phyloP scores from a whole-genome alignment of 495 filamentous ascomycete species.

The Lasiosphaeriaceae sp. region DNA sequence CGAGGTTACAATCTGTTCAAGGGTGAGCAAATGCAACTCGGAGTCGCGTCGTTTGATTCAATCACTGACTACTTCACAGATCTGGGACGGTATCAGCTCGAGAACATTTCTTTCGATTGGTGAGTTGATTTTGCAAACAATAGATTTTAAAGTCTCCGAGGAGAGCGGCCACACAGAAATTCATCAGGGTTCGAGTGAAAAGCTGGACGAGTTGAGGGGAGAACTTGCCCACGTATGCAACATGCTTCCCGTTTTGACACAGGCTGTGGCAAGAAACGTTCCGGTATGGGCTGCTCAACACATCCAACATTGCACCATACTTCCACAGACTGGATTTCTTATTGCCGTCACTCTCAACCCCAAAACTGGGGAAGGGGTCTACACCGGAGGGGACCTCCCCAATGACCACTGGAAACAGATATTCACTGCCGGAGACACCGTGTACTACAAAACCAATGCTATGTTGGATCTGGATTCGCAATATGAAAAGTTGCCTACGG shows the following conservation, averaged over 20 bases:
- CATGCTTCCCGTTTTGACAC: constrained; percentile 64
- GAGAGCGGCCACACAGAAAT: constrained; percentile 73
- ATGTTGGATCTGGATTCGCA: constrained; percentile 82
- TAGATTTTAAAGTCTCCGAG: constrained; percentile 79
- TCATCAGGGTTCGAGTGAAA: constrained; percentile 63
- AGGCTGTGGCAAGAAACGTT: constrained; percentile 55
- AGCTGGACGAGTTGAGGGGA: constrained; percentile 74
- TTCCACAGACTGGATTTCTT: constrained; percentile 88
- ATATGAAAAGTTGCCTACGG: constrained; percentile 79
- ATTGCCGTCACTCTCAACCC: constrained; percentile 67
- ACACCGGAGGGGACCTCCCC: constrained; percentile 54
- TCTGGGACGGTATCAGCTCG: constrained; percentile 44
- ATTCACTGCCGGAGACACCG: constrained; percentile 67
- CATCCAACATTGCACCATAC: constrained; percentile 69
- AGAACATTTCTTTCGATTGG: constrained; percentile 60
- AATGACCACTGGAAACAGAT: constrained; percentile 69
- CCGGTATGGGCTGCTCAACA: constrained; percentile 54
- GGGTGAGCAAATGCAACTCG: constrained; percentile 40
- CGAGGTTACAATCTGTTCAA: constrained; percentile 51
- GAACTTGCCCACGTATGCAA: constrained; percentile 72
- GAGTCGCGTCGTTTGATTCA: neutral
- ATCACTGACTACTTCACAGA: constrained; percentile 16
- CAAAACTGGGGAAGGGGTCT: constrained; percentile 58
- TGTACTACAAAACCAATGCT: constrained; percentile 82
- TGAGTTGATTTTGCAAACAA: constrained; percentile 64